phyloP scores from a whole-genome alignment of 2,329 filamentous ascomycete genomes.

The Talaromyces sp. region DNA sequence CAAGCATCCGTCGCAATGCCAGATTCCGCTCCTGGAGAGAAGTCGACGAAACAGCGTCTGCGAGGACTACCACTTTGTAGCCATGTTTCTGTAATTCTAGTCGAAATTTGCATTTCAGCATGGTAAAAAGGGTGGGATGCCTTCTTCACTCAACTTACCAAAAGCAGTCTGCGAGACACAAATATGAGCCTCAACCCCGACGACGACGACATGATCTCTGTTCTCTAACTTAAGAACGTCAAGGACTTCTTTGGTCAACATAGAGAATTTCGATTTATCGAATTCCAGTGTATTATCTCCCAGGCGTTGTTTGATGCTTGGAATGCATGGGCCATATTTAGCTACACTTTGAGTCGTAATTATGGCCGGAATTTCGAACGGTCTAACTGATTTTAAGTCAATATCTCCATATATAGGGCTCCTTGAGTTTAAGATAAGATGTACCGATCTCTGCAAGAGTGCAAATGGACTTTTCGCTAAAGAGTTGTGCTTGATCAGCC shows the following conservation, averaged over 20 bases:
- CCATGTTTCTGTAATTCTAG: not conserved
- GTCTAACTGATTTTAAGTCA: not conserved
- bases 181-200: not conserved
- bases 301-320: conserved; percentile 4
- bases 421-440: not conserved
- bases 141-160: not conserved
- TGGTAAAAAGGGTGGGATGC: not conserved
- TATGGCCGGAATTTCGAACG: not conserved
- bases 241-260: not conserved
- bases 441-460: not conserved
- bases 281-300: not conserved
- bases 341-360: not conserved
- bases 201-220: not conserved
- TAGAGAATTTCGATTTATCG: not conserved
- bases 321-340: not conserved
- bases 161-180: conserved; percentile 3
- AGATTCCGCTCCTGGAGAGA: conserved; percentile 1
- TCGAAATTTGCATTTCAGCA: no score
- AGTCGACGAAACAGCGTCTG: conserved; percentile 1
- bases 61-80: conserved; percentile 7
- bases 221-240: not conserved
- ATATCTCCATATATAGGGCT: not conserved
- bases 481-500: not conserved
- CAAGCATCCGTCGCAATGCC: conserved; percentile 2
- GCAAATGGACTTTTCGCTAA: conserved; percentile 6